Evolutionary conservation across 352 stramenopile species (phyloP), one percentile per base, ranked within the genome.

Genomic region (Phytophthora kernoviae): DNA sequence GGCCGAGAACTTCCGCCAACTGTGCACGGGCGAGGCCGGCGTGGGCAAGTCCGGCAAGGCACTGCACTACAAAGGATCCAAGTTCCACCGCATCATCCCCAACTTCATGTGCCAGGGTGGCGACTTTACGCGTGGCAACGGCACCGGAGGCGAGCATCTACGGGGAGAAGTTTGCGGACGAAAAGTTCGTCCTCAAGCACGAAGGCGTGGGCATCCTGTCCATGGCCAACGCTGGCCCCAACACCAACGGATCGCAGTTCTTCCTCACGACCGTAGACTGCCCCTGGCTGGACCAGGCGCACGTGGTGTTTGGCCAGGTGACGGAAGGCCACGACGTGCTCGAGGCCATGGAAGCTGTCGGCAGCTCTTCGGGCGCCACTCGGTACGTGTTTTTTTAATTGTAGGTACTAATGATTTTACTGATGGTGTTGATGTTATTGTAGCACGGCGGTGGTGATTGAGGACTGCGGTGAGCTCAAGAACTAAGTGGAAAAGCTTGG

Each of bases 191-290:
- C 39, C 83, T 99, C 24, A 89, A 90, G 67, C 97, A 99, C 79
- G 77, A 89, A 50, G 80, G 88, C 39, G 68, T 73, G 12, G 96
- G 96, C 45, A 68, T 97, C 10, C 77, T 99, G 12, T 97, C 90
- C 42, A 99, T 99, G 96, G 97, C 97, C 21, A 99, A 99, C 75
- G 89, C 90, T 5, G 97, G 97, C 1, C 88, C 86, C 6, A 91
- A 99, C 85, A 99, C 96, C 1, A 99, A 99, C 75, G 94, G 95
- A 17, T 98, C 91, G 65, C 96, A 99, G 80, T 99, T 99, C 79
- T 99, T 99, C 82, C 92, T 99, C 40, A 96, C 87, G 21, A 96
- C 88, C 0, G 90, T 96, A 50, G 87, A 97, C 79, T 96, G 88
- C 58, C 84, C 86, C 0, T 97, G 89, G 89, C 73, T 97, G 54